Base-by-base conservation (phyloP, 495 filamentous ascomycete species). In the Pyrenopolyporus hunteri region DNA sequence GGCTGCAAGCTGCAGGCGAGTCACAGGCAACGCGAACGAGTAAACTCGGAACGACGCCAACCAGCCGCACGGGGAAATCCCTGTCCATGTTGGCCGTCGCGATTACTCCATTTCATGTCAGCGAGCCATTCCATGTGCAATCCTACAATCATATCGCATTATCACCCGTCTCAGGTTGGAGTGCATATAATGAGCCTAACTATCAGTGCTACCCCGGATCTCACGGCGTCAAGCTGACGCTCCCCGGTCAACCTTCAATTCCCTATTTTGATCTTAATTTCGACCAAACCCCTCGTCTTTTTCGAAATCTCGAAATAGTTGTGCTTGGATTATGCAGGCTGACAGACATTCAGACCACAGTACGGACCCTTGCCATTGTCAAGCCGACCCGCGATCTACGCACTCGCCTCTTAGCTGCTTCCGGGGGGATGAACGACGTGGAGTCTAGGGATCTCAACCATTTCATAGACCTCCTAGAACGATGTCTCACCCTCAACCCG, bases 401-500 rank as follows among this genome's bases (percentile, higher is more conserved):
- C 63, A 87, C 87, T 3, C 82, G 92, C 48, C 76, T 98, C 19
- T 75, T 88, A 69, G 85, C 85, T 32, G 88, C 89, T 47, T 87
- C 87, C 1, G 88, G 85, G 11, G 85, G 85, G 28, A 84, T 96
- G 80, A 82, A 76, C 19, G 89, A 93, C 54, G 74, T 78, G 9
- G 93, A 96, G 71, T 80, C 81, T 44, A 90, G 89, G 68, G 91
- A 96, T 69, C 74, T 96, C 54, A 83, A 85, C 25, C 75, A 85
- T 42, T 98, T 98, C 74, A 78, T 90, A 46, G 92, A 97, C 69
- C 74, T 98, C 46, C 74, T 98, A 31, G 92, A 96, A 60, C 85
- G 87, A 11, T 98, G 94, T 56, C 73, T 98, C 70, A 86, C 85
- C 59, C 82, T 97, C 25, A 97, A 97, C 70, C 89, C 92, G n/a